Evolutionary conservation across 192 early-diverging fungal genomes (phyloP), one percentile per base, ranked within the genome.

Genomic region (Umbelopsis vinacea): DNA sequence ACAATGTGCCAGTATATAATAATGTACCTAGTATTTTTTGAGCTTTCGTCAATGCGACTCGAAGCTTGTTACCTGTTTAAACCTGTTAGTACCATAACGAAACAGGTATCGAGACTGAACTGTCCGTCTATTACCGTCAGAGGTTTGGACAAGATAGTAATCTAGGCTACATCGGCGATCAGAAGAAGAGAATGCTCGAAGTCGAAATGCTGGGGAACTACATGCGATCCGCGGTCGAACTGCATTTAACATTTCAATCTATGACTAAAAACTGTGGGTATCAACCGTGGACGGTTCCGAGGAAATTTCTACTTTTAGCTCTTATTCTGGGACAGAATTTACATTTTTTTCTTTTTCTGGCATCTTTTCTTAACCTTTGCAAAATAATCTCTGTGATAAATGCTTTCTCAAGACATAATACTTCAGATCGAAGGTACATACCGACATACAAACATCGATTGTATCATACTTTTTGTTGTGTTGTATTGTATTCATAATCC

Each of bases 1-100:
- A 10, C n/a, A 55, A 4, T 74, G 29, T 1, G 4, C 33, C 57
- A 37, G 15, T n/a, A 37, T 29, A 37, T 17, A 2, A 45, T 43
- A n/a, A 29, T 17, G 76, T 79, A 55, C 87, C 87, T n/a, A 86
- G 68, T 52, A 88, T 71, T 38, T 86, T 79, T 4, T 69, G 77
- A 12, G 82, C 76, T 48, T 84, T 84, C 3, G 71, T 46, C 3
- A 88, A 70, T 33, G 85, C 60, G 15, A 88, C 75, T 21, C 87
- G 75, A 9, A 86, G 52, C 21, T 71, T 50, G 23, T 70, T 52
- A 57, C 63, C 67, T 68, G 46, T 68, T 26, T 23, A 68, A 23
- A 33, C 46, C 46, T 21, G 67, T 66, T 46, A 57, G 46, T 6
- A n/a, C n/a, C 4, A 67, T n/a, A 67, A 14, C 5, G 7, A n/a